Conservation (phyloP, 768 basidiomycete genomes). For the Leccinum imitatum region DNA sequence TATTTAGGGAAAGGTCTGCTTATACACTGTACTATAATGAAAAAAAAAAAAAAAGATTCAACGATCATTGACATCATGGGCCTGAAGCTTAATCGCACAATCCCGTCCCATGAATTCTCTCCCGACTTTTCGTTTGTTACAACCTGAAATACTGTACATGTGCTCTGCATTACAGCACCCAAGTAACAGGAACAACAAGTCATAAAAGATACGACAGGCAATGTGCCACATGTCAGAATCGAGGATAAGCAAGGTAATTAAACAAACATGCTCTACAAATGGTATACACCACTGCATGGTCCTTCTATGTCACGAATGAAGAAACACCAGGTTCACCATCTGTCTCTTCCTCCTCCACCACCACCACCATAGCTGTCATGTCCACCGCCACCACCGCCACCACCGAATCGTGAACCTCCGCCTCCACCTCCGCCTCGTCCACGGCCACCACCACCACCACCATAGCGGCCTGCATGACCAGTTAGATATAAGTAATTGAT, state of each 20-base stretch:
- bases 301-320: constrained; percentile 21
- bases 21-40: too few relatives aligned
- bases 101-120: too few relatives aligned
- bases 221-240: neutral
- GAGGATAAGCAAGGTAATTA: neutral
- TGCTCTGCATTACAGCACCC: too few relatives aligned
- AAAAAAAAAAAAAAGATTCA: too few relatives aligned
- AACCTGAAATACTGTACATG: too few relatives aligned
- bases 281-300: constrained; percentile 24
- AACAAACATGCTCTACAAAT: constrained; percentile 18
- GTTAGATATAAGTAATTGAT: neutral
- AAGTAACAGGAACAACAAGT: neutral
- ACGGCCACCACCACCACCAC: constrained; percentile 31
- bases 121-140: too few relatives aligned
- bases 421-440: constrained; percentile 25
- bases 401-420: constrained; percentile 22
- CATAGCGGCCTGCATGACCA: constrained; percentile 56
- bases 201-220: neutral
- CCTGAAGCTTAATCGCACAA: too few relatives aligned
- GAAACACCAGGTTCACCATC: constrained; percentile 21
- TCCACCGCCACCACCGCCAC: constrained; percentile 28
- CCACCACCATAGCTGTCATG: constrained; percentile 22
- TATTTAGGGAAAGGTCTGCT: neutral
- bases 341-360: constrained; percentile 19
- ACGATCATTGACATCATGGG: too few relatives aligned